Evolutionary conservation across 345 rosid species (phyloP), one percentile per base, ranked within the genome.

Genomic region (Eutrema heterophyllum): DNA sequence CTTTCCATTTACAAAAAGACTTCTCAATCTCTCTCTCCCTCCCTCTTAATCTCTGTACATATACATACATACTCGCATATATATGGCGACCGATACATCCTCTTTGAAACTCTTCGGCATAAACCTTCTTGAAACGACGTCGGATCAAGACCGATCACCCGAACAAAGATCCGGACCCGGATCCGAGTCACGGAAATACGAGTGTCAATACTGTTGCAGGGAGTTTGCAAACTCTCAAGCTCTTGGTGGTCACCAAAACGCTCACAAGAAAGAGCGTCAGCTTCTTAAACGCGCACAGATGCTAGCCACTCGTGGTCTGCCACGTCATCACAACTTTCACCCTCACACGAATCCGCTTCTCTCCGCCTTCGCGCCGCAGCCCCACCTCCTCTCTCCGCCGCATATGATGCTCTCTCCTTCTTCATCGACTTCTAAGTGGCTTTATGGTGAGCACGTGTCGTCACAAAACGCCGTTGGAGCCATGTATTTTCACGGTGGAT

Each of bases 221-320:
- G 96, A 86, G 72, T 93, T 93, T 41, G 91, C 96, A 27, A 93
- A 93, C 67, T 93, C 98, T 4, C 98, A 91, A 78, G 98, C 98
- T 14, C 83, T 93, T 16, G 98, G 98, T 5, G 98, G 98, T 62
- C 98, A 93, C 74, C 98, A 93, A 74, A 93, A 93, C 90, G 97
- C 98, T 12, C 98, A 93, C 85, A 93, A 91, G 87, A 93, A 93
- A 68, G 98, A 93, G 71, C 85, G 98, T 50, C 97, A 84, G 70
- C 88, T 85, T 18, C 80, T 91, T 43, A 93, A 93, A 79, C 87
- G 92, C 0, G 90, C 91, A 14, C 98, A 87, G 67, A 75, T 93
- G 80, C 78, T 85, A 76, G 89, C 96, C 49, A 67, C 55, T 69
- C 83, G 85, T 2, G 75, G 40, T 32, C 30, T 73, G 21, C 73